Percentiles rank a stretch among this genome's conserved stretches.
phyloP scores from a whole-genome alignment of 805 yeast genomes.

The Candida taoyuanica region DNA sequence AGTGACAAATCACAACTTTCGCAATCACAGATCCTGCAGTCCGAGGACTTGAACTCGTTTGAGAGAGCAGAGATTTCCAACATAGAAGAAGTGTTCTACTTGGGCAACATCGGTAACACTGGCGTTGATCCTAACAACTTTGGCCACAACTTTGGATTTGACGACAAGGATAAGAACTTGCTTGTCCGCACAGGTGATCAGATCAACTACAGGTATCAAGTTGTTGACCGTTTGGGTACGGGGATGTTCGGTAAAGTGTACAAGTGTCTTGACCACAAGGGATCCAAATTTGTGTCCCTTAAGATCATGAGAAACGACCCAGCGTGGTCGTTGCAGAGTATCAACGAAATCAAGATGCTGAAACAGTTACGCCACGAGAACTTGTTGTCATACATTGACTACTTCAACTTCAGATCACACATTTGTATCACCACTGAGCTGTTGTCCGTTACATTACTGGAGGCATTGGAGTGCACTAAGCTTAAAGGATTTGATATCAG shows the following conservation, averaged over 20 bases:
- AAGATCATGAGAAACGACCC: slow-evolving; percentile 72
- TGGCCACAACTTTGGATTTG: slow-evolving; percentile 49
- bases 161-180: slow-evolving; percentile 64
- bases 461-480: slow-evolving; percentile 45
- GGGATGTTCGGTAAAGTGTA: slow-evolving; percentile 85
- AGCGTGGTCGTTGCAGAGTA: slow-evolving; percentile 72
- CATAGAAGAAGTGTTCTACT: slow-evolving; percentile 43
- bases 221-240: slow-evolving; percentile 54
- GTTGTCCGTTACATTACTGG: slow-evolving; percentile 61
- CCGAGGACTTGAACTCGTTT: slow-evolving; percentile 38
- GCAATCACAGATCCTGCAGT: slow-evolving; percentile 5
- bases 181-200: slow-evolving; percentile 57
- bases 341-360: slow-evolving; percentile 67
- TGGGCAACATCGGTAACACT: slow-evolving; percentile 32
- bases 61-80: slow-evolving; percentile 60
- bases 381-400: slow-evolving; percentile 51
- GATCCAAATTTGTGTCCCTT: slow-evolving; percentile 56
- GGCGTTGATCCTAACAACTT: slow-evolving; percentile 9
- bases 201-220: slow-evolving; percentile 68
- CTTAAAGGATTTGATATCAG: slow-evolving; percentile 45
- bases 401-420: slow-evolving; percentile 77
- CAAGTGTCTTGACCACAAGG: slow-evolving; percentile 62
- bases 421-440: slow-evolving; percentile 77
- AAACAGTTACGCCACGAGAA: slow-evolving; percentile 35
- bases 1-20: not conserved